Base-by-base conservation (phyloP, 768 basidiomycete species). In the Collybiopsis luxurians region DNA sequence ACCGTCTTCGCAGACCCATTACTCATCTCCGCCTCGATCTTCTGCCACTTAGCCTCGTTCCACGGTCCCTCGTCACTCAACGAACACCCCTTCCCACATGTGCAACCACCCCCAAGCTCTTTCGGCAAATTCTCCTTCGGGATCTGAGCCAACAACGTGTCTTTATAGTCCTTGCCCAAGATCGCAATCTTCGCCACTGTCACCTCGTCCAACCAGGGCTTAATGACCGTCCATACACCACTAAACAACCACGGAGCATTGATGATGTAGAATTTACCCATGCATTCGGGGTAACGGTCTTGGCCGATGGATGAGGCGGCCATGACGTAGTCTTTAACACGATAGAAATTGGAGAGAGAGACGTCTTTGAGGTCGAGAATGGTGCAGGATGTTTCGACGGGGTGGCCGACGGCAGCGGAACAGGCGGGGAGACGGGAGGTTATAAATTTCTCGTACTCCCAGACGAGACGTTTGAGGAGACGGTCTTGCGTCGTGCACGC, bases 211-310 rank as follows among this genome's bases (percentile, higher is more conserved):
- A 99, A 76, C 92, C 92, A 98, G 2, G 85, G 86, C 76, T 92
- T 96, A 77, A 98, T 83, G 61, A 95, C 69, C n/a, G 75, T 68
- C 95, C 95, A 99, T 21, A 96, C 89, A 38, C 88, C 82, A 50
- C 83, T 82, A 77, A 99, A 99, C 51, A 85, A 80, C 86, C 89
- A 98, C 0, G 96, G 96, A 0, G 93, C 91, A 67, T 98, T 98
- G 81, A 97, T 90, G 80, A 98, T 95, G 79, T 92, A 99, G 78
- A 99, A 98, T 69, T 91, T 92, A 76, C 96, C 96, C 96, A 98
- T 93, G 62, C 80, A 85, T 71, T 96, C 92, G 1, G 94, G 92
- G 71, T 95, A 98, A 62, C 89, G 80, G 75, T 98, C 83, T 71
- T 97, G 95, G 11, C 92, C 92, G 71, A 99, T 87, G 26, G 69